A percentile compares a stretch with the other conserved stretches of the same genome.
These are phyloP conservation scores for Penicillium robsamsonii DNA, from an alignment of 495 filamentous ascomycete species.

Conservation along the genomic window DNA sequence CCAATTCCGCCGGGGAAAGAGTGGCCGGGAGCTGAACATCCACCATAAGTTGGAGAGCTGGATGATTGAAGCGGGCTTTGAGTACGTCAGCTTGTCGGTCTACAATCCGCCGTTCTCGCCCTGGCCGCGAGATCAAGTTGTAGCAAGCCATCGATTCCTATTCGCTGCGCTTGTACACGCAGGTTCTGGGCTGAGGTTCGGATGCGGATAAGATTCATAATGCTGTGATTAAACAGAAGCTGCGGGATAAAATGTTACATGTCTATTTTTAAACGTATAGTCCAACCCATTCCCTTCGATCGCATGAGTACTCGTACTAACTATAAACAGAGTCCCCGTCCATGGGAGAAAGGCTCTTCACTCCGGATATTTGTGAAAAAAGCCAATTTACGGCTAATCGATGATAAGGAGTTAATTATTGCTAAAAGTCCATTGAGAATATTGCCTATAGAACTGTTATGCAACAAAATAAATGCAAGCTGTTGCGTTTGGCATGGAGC, in stretches of 20 bases:
- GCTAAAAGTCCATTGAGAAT: not conserved
- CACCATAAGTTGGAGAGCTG: slow-evolving; percentile 33
- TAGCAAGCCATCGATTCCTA: slow-evolving; percentile 57
- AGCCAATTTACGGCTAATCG: not conserved
- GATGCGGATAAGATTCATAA: slow-evolving; percentile 22
- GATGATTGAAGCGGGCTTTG: slow-evolving; percentile 51
- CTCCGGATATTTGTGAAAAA: not conserved
- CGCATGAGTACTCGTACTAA: slow-evolving; percentile 9
- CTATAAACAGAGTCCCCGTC: slow-evolving; percentile 19
- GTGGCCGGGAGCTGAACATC: slow-evolving; percentile 48
- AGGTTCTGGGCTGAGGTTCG: slow-evolving; percentile 45
- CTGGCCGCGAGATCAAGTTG: slow-evolving; percentile 65
- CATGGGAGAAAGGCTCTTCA: slow-evolving; percentile 21
- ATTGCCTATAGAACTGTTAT: no score
- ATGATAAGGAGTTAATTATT: not conserved
- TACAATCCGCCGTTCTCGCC: slow-evolving; percentile 62
- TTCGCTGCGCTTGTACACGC: slow-evolving; percentile 55
- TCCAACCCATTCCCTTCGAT: not conserved
- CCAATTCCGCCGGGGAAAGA: slow-evolving; percentile 16
- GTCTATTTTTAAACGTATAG: slow-evolving; percentile 25
- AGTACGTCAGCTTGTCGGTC: slow-evolving; percentile 54
- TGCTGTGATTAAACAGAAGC: slow-evolving; percentile 22
- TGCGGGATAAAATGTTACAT: slow-evolving; percentile 32
- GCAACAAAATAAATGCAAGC: no score
- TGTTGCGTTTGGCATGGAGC: no score